These are phyloP conservation scores for Trichocladium uniseriatum DNA, from an alignment of 495 filamentous ascomycete species.

Conservation along the genomic window DNA sequence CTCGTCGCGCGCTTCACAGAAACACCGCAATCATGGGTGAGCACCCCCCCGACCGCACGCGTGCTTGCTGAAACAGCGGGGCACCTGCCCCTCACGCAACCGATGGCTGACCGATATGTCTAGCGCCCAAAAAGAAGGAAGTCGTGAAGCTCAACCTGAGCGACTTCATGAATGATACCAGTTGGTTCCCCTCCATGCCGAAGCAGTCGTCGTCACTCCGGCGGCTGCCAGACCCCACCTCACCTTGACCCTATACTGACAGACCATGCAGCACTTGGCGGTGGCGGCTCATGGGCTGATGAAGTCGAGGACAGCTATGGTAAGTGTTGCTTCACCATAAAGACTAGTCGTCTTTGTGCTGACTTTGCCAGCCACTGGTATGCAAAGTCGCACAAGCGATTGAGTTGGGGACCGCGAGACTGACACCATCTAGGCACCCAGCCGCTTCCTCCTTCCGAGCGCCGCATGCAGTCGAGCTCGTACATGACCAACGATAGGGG, in stretches of 20 bases:
- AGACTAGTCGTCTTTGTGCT: neutral
- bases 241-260: constrained; percentile 10
- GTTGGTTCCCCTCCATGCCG: constrained; percentile 43
- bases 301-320: constrained; percentile 84
- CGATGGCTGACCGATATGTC: constrained; percentile 29
- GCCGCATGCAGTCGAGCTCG: constrained; percentile 21
- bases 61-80: constrained; percentile 11
- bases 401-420: neutral
- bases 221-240: constrained; percentile 3
- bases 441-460: constrained; percentile 36
- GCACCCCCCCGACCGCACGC: constrained; percentile 28
- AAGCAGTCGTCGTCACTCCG: constrained; percentile 8
- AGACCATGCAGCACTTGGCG: constrained; percentile 51
- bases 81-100: neutral
- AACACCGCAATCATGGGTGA: constrained; percentile 82
- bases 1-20: constrained; percentile 34
- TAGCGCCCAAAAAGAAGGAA: constrained; percentile 84
- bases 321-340: constrained; percentile 33
- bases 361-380: neutral
- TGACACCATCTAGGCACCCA: constrained; percentile 30
- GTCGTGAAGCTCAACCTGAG: constrained; percentile 87
- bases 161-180: constrained; percentile 78
- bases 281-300: constrained; percentile 88
- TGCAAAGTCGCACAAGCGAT: neutral
- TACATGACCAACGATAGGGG: constrained; percentile 29